phyloP scores from a whole-genome alignment of 345 rosid genomes.

The Heritiera fomes region DNA sequence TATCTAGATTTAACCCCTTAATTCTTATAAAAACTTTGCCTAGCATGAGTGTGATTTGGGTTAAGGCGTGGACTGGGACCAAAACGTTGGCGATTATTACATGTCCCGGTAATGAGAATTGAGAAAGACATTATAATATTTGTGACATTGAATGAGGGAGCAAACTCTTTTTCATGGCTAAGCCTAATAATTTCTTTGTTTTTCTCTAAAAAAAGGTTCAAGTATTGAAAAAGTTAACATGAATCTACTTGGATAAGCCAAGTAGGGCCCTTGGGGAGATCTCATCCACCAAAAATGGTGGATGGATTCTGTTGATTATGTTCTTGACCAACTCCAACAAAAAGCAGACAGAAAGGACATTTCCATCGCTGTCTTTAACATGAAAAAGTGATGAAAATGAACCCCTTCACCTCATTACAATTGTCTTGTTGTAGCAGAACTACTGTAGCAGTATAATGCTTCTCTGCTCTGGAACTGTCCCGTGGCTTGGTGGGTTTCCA shows the following conservation, averaged over 20 bases:
- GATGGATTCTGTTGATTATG: not conserved
- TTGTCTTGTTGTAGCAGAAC: too few relatives aligned
- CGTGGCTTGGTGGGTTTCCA: not conserved
- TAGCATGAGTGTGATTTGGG: too few relatives aligned
- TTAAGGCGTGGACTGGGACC: too few relatives aligned
- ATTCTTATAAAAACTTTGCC: too few relatives aligned
- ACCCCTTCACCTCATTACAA: too few relatives aligned
- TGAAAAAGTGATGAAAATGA: not conserved
- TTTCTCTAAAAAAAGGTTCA: not conserved
- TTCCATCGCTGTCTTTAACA: not conserved
- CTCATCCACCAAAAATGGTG: not conserved
- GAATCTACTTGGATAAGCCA: not conserved
- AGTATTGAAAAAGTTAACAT: too few relatives aligned
- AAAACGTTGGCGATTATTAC: not conserved
- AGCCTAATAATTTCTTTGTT: not conserved
- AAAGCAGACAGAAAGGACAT: not conserved
- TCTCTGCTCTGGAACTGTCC: not conserved
- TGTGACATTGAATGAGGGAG: not conserved
- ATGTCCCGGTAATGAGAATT: not conserved
- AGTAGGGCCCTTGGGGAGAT: not conserved
- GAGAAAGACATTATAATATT: too few relatives aligned
- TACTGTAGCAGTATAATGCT: not conserved
- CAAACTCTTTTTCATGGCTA: not conserved
- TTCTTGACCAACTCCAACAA: not conserved
- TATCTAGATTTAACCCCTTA: too few relatives aligned